Evolutionary conservation across 2,329 filamentous ascomycete genomes (phyloP).

Genomic region (Talaromyces pinophilus): DNA sequence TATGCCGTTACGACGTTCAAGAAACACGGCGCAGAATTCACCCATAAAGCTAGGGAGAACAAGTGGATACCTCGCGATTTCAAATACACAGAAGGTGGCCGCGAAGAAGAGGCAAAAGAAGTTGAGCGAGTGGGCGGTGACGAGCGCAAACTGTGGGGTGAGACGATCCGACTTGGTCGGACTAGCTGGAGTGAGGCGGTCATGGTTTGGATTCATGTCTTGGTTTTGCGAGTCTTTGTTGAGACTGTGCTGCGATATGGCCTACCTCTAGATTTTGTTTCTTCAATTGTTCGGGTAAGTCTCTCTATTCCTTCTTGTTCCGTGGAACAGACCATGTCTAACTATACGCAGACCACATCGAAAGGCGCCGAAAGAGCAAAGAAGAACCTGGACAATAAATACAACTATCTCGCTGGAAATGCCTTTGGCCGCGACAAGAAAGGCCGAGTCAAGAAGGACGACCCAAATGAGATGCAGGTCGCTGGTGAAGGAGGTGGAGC

Average conservation of each 20-base stretch:
- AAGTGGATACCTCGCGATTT: slow-evolving; percentile 95
- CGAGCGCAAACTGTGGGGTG: slow-evolving; percentile 88
- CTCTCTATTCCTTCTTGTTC: not conserved
- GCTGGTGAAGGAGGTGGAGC: slow-evolving; percentile 68
- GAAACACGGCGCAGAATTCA: slow-evolving; percentile 82
- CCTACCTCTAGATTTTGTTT: slow-evolving; percentile 84
- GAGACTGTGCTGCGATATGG: slow-evolving; percentile 98
- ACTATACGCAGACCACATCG: slow-evolving; percentile 66
- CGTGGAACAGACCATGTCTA: not conserved
- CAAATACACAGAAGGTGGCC: slow-evolving; percentile 86
- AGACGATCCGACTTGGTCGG: slow-evolving; percentile 80
- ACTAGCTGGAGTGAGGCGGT: slow-evolving; percentile 96
- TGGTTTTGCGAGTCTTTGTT: slow-evolving; percentile 90
- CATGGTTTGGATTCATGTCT: slow-evolving; percentile 92
- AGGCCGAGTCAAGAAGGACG: slow-evolving; percentile 86
- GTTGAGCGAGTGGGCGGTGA: slow-evolving; percentile 78
- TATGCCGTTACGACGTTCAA: slow-evolving; percentile 92
- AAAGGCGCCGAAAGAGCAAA: slow-evolving; percentile 81
- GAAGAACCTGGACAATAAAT: slow-evolving; percentile 75
- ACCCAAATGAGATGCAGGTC: slow-evolving; percentile 82
- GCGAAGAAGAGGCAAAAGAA: slow-evolving; percentile 85
- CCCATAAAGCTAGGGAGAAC: slow-evolving; percentile 87
- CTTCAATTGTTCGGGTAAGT: slow-evolving; percentile 78
- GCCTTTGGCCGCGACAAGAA: slow-evolving; percentile 93
- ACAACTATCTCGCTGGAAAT: slow-evolving; percentile 91